Evolutionary conservation across 2,329 filamentous ascomycete genomes (phyloP), one percentile per base, ranked within the genome.

Genomic region (Cordyceps militaris): DNA sequence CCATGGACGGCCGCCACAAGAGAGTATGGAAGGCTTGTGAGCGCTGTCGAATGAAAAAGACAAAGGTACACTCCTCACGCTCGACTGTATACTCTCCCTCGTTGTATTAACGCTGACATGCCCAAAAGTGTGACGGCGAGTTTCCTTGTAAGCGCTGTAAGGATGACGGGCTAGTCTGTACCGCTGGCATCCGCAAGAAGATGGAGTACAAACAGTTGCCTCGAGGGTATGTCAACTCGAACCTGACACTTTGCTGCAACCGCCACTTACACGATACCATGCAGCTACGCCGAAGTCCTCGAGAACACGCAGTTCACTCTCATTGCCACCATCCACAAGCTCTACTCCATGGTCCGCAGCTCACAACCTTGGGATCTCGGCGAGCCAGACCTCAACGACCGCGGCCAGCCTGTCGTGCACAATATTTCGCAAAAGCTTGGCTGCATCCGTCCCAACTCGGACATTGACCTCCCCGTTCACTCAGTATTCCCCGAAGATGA

Each of bases 1-100:
- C 71, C 42, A 72, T 78, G 62, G 82, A 85, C 62, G 78, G 77
- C 49, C 76, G 82, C 61, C 81, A 85, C 66, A 86, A 85, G 73
- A 74, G 83, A 63, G 82, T 85, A 56, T 85, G 82, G 82, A 86
- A 86, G 67, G 83, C 83, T 19, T 86, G 83, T 62, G 82, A 86
- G 70, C 74, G 83, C 63, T 86, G 83, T 74, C 74, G 83, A 62
- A 85, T 85, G 81, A 86, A 86, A 76, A 86, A 86, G 75, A 86
- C 83, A 56, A 86, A 86, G 82, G 82, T 83, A 71, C 51, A 60
- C 60, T 44, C 38, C 36, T 57, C 26, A 34, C 3, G 40, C 10
- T 13, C 8, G 21, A 21, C 11, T 21, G 8, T 40, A 13, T 8
- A 24, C 19, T 21, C 11, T 7, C 23, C 4, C 2, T n/a, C 4